A percentile compares a stretch with the other conserved stretches of the same genome.
phyloP scores from a whole-genome alignment of 208 protist genomes.

The Trypanosoma rangeli region DNA sequence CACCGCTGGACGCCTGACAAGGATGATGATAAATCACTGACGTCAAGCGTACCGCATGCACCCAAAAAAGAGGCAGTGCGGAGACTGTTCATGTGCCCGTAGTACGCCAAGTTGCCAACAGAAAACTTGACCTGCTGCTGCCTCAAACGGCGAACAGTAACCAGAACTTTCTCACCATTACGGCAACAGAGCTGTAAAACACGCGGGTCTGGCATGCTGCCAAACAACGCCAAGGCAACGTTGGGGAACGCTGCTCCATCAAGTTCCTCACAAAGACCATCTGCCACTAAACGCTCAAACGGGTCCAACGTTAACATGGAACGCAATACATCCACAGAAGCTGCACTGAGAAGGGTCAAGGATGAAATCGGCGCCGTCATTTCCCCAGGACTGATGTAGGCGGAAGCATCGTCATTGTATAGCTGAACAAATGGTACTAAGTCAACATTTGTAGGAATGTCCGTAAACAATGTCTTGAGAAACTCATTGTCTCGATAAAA shows the following conservation, averaged over 20 bases:
- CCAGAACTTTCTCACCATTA: constrained; percentile 47
- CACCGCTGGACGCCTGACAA: constrained; percentile 60
- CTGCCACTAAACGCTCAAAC: constrained; percentile 74
- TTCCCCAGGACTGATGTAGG: constrained; percentile 59
- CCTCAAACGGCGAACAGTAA: constrained; percentile 68
- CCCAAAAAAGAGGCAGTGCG: constrained; percentile 57
- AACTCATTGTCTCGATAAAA: constrained; percentile 88
- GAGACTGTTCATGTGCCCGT: constrained; percentile 84
- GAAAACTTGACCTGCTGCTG: constrained; percentile 77
- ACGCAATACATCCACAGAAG: constrained; percentile 84
- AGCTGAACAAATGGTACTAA: constrained; percentile 91
- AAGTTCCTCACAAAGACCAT: constrained; percentile 73
- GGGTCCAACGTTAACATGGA: constrained; percentile 84
- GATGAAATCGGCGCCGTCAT: constrained; percentile 85
- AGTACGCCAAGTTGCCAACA: constrained; percentile 60
- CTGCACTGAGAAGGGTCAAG: constrained; percentile 65
- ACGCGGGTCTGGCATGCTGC: constrained; percentile 77
- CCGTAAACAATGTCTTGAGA: constrained; percentile 84
- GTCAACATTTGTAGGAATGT: constrained; percentile 75
- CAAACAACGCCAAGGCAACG: constrained; percentile 83
- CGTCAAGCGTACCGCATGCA: constrained; percentile 62
- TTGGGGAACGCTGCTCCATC: constrained; percentile 49
- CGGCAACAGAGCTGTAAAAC: constrained; percentile 62
- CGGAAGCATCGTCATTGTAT: constrained; percentile 90
- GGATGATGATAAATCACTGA: constrained; percentile 33